Evolutionary conservation across 1,284 basidiomycete species (phyloP).

Genomic region (Lignosus rhinocerotis): DNA sequence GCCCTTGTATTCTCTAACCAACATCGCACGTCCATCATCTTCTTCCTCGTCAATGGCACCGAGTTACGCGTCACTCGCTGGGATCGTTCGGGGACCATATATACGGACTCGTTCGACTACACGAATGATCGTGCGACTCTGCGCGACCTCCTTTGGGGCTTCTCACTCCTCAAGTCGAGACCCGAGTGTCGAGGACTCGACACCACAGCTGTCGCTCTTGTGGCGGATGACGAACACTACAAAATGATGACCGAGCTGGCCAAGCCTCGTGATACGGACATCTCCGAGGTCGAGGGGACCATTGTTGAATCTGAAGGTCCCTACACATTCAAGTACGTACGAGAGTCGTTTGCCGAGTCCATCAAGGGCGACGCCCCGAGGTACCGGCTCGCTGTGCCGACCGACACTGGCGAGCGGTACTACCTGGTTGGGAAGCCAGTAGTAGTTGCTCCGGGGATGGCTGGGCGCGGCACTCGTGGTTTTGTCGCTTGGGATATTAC

Average conservation of each 20-base stretch:
- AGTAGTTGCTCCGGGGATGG: background rate
- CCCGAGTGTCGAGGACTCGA: slow-evolving; percentile 7
- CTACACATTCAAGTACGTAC: background rate
- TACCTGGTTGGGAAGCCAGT: slow-evolving; percentile 10
- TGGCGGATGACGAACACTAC: background rate
- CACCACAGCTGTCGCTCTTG: background rate
- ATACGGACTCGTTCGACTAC: no score
- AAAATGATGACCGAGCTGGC: background rate
- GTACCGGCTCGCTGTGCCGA: background rate
- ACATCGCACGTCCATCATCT: no score
- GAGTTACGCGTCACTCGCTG: no score
- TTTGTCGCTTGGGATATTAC: slow-evolving; percentile 5
- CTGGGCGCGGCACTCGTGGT: slow-evolving; percentile 7
- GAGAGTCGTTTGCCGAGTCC: background rate
- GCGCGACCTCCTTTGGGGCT: no score
- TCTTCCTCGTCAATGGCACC: no score
- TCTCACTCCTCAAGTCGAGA: background rate
- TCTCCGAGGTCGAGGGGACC: background rate
- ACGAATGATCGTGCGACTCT: no score
- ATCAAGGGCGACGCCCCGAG: background rate
- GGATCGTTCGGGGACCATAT: no score
- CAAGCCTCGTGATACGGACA: background rate
- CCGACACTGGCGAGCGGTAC: background rate
- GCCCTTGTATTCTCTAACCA: background rate
- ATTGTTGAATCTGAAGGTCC: background rate